Evolutionary conservation across 305 asterid species (phyloP).

Genomic region (Caryopteris hybrid): DNA sequence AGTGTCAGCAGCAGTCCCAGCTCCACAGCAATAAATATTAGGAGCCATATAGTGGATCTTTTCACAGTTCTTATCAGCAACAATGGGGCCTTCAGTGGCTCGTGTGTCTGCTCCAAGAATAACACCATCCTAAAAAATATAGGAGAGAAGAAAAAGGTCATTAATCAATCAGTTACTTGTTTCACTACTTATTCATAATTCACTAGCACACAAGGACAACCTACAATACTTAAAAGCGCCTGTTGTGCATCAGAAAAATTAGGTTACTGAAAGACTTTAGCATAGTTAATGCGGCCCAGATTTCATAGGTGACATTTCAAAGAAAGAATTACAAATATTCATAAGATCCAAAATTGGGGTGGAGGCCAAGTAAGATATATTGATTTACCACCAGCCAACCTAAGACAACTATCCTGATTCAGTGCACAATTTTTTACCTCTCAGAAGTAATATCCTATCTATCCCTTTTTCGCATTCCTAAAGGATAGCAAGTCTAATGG

Average conservation of each 20-base stretch:
- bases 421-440: not conserved
- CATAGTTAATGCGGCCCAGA: not conserved
- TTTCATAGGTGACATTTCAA: not conserved
- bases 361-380: not conserved
- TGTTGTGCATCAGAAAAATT: too few species aligned
- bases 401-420: not conserved
- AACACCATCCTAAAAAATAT: slow-evolving; percentile 70
- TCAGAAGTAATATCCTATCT: too few species aligned
- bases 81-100: slow-evolving; percentile 94
- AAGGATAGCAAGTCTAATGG: too few species aligned
- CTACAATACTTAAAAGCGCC: not conserved
- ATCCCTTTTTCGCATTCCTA: too few species aligned
- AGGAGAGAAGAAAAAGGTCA: not conserved
- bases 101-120: slow-evolving; percentile 97
- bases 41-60: slow-evolving; percentile 94
- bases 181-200: not conserved
- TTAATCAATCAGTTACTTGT: not conserved
- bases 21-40: slow-evolving; percentile 92
- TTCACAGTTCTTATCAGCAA: slow-evolving; percentile 95
- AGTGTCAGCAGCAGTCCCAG: slow-evolving; percentile 97
- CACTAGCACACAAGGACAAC: not conserved
- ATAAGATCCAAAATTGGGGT: not conserved
- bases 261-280: not conserved
- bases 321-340: not conserved
- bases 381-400: not conserved